Base-by-base conservation (phyloP, 2,329 filamentous ascomycete species). In the Apiospora phragmitis region DNA sequence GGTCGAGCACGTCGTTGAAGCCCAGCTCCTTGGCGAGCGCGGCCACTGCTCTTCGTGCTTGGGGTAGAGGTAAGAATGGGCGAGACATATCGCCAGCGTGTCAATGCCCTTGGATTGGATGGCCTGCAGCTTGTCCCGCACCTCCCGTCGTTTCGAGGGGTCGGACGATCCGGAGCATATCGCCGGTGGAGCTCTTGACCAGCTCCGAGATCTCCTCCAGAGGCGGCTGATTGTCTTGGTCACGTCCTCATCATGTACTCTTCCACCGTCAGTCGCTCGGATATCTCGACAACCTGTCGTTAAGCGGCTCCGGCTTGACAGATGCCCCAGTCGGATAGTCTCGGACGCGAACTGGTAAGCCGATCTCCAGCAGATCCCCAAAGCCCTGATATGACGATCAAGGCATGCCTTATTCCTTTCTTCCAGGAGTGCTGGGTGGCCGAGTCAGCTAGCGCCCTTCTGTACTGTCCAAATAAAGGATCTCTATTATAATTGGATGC, bases 11-110 rank as follows among this genome's bases (percentile, higher is more conserved):
- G 12, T 74, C 70, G 6, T 68, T 49, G 41, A 76, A 76, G 0
- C 74, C 74, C 26, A 76, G 62, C 24, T 76, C 72, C 14, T 82
- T 84, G 0, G 91, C 91, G 35, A 93, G 81, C 74, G 84, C 85
- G 12, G 89, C 90, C 18, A 92, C 84, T 90, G 75, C 2, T 87
- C 85, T 76, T 93, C 91, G 72, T 93, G 91, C 14, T 84, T 4
- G 89, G 90, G 75, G 88, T 93, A 1, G 90, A n/a, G 91, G 76
- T 94, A 94, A 11, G 91, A 91, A 76, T 95, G 93, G 84, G 93
- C 91, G 69, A 94, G 83, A 70, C 90, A 92, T 1, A 94, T 89
- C 3, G 82, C 82, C 0, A 84, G 68, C 18, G 79, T 81, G 8
- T 78, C 71, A 73, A 92, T 86, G 0, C 92, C 90, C 12, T 87